Evolutionary conservation across 768 basidiomycete genomes (phyloP), one percentile per base, ranked within the genome.

Genomic region (Mycena crocata): DNA sequence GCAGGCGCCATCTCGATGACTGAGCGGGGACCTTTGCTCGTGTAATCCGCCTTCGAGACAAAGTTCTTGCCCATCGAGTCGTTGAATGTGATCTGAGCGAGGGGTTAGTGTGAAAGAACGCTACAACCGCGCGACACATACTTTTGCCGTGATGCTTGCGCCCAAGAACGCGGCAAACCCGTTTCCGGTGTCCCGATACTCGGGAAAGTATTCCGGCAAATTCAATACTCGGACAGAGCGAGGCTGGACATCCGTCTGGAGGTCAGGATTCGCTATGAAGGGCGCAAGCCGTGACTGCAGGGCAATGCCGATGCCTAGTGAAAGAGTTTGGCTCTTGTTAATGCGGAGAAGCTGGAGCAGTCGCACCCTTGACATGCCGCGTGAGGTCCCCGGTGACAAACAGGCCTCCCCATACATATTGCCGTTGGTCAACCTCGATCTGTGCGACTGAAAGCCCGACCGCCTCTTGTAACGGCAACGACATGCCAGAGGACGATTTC

Each of bases 141-240:
- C 94, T 84, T 95, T 96, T 8, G 93, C 94, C n/a, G 90, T 86
- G 67, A 96, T 94, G 70, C 90, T 91, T 21, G 89, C 84, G 1
- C 94, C 94, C 62, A 96, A 79, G 82, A 95, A 96, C 14, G 91
- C 89, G 5, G 93, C 91, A 40, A 90, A 82, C 2, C 91, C 91
- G 57, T 94, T 93, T 2, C 94, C 94, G 46, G 89, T 93, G 54
- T 95, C 93, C 62, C 93, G 84, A 73, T 93, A 98, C 75, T 96
- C 94, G 10, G 92, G 90, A 75, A 95, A 98, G 77, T 96, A 96
- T 34, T 96, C 95, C 0, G 95, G 95, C 10, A 95, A 86, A 37
- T 81, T 85, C 54, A 94, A 75, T 8, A 89, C 82, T 26, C 89
- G 86, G 42, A 89, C 87, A 31, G 80, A 77, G 32, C 88, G 86